Evolutionary conservation across 345 rosid species (phyloP).

Genomic region (Corchorus capsularis): DNA sequence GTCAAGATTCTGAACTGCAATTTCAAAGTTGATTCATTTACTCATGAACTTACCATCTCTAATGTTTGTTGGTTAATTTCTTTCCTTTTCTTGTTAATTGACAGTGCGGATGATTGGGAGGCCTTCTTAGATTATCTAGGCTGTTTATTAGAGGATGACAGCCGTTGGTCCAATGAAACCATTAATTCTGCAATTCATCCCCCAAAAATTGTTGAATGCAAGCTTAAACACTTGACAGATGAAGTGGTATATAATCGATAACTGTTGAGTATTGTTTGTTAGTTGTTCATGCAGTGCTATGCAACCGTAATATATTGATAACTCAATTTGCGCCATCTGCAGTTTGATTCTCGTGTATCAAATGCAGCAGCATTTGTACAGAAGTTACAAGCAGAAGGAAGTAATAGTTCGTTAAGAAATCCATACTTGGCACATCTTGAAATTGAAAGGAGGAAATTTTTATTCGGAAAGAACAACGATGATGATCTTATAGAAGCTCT

Average conservation of each 20-base stretch:
- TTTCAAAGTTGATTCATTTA: slow-evolving; percentile 10
- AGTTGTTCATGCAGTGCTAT: slow-evolving; percentile 2
- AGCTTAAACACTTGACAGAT: slow-evolving; percentile 63
- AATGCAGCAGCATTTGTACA: slow-evolving; percentile 64
- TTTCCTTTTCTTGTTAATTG: slow-evolving; percentile 29
- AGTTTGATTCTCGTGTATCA: slow-evolving; percentile 81
- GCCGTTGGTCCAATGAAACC: slow-evolving; percentile 54
- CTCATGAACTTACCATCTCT: slow-evolving; percentile 14
- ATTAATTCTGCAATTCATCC: slow-evolving; percentile 47
- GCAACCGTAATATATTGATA: slow-evolving; percentile 16
- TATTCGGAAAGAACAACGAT: slow-evolving; percentile 67
- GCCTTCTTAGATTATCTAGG: slow-evolving; percentile 87
- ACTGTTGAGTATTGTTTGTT: slow-evolving; percentile 22
- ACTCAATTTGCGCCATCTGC: slow-evolving; percentile 34
- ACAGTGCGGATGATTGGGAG: slow-evolving; percentile 99
- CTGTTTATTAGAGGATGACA: slow-evolving; percentile 88
- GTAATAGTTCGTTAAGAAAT: slow-evolving; percentile 56
- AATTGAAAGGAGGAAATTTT: slow-evolving; percentile 75
- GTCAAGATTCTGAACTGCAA: background rate
- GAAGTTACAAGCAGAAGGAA: slow-evolving; percentile 57
- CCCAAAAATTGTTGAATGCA: slow-evolving; percentile 51
- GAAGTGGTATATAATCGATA: slow-evolving; percentile 59
- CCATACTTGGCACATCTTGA: slow-evolving; percentile 81
- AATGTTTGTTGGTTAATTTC: slow-evolving; percentile 34
- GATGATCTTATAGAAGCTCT: slow-evolving; percentile 57